phyloP scores from a whole-genome alignment of 352 stramenopile species.

The Globisporangium echinulatum region DNA sequence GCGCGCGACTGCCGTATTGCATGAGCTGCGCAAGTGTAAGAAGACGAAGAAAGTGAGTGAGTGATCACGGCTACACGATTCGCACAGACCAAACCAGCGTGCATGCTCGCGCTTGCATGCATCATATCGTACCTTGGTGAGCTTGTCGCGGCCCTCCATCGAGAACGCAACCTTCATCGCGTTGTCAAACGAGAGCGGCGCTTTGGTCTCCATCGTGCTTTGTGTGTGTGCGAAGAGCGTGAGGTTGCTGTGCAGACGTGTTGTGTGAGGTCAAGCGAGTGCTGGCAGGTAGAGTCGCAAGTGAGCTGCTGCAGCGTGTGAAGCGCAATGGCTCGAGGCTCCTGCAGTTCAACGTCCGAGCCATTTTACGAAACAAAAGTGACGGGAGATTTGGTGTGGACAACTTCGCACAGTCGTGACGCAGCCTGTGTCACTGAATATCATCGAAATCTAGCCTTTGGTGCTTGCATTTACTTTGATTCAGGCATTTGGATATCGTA shows the following conservation, averaged over 20 bases:
- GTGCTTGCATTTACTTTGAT: no score
- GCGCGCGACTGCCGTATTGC: constrained; percentile 78
- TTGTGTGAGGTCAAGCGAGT: background rate
- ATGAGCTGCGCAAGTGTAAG: constrained; percentile 28
- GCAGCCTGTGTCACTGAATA: no score
- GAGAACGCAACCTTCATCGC: constrained; percentile 64
- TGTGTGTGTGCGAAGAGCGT: background rate
- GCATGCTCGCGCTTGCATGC: no score
- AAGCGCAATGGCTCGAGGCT: background rate
- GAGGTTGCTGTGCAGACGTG: background rate
- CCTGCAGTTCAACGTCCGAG: background rate
- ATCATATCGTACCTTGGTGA: constrained; percentile 66
- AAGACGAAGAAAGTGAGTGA: background rate
- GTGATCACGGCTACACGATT: background rate
- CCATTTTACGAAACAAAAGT: constrained; percentile 5
- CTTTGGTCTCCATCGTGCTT: constrained; percentile 38
- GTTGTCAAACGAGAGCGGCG: constrained; percentile 52
- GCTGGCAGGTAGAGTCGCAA: background rate
- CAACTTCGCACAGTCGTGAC: no score
- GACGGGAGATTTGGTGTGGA: background rate
- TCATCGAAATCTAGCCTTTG: no score
- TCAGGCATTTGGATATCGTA: no score
- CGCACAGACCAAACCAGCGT: background rate
- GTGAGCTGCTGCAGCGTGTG: background rate
- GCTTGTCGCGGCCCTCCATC: constrained; percentile 82